Evolutionary conservation across 2,329 filamentous ascomycete species (phyloP), one percentile per base, ranked within the genome.

Genomic region (Byssothecium circinans): DNA sequence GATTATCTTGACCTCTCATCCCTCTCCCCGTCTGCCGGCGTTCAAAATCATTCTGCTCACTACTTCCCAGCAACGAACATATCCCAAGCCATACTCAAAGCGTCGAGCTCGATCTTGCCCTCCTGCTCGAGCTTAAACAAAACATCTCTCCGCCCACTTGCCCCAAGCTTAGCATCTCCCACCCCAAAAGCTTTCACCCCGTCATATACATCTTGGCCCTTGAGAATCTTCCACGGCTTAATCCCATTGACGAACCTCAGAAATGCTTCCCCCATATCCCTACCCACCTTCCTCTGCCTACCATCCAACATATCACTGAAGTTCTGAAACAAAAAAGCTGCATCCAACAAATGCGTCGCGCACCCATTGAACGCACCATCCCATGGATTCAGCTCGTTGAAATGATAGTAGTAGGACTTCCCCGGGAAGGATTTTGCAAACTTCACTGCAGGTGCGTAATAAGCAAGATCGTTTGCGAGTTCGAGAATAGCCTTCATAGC

Each of bases 391-490:
- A 41, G 45, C 29, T 58, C 49, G 17, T 60, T 52, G 45, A 67
- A 62, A 14, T 56, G 41, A 41, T 61, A 65, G 17, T 45, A 50
- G 32, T 47, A 62, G 3, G 45, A 39, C 17, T 47, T 58, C 1
- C 56, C 50, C 5, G 54, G 51, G 43, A 53, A 66, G 2, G 51
- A 50, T 14, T 58, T 43, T 1, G 73, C 74, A 25, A 72, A 70
- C 4, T 67, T 57, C 6, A 72, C 29, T 0, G 70, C 71, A 0
- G 77, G 68, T 1, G 70, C 66, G 42, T 70, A 68, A 58, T 75
- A 79, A 6, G 59, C 58, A 29, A 79, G 68, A 43, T 80, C 77
- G 12, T 69, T 75, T 14, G 63, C 61, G 25, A 76, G 73, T 1
- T 71, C 52, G 3, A 78, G 59, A 18, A 78, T 60, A 2, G 49